phyloP scores from a whole-genome alignment of 768 basidiomycete genomes.

The Suillus sp. region DNA sequence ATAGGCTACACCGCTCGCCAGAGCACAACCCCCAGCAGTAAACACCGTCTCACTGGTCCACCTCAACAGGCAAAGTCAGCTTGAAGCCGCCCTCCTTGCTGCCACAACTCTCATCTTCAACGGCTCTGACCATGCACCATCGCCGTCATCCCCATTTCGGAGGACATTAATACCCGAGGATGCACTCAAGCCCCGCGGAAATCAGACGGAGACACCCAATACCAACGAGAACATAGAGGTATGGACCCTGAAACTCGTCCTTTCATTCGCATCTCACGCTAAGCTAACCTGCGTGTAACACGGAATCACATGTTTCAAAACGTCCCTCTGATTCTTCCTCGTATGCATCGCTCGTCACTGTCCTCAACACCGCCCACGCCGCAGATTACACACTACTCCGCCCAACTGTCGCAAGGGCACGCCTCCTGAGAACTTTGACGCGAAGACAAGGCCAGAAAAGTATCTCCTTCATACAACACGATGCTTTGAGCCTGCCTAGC shows the following conservation, averaged over 20 bases:
- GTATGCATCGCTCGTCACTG: slow-evolving; percentile 64
- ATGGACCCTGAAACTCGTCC: slow-evolving; percentile 67
- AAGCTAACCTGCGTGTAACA: slow-evolving; percentile 4
- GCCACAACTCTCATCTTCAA: slow-evolving; percentile 57
- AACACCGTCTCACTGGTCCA: slow-evolving; percentile 66
- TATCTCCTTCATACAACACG: slow-evolving; percentile 88
- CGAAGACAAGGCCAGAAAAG: slow-evolving; percentile 75
- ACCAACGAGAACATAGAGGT: slow-evolving; percentile 25
- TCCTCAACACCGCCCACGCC: slow-evolving; percentile 81
- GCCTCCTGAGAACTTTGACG: slow-evolving; percentile 47
- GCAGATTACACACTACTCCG: slow-evolving; percentile 93
- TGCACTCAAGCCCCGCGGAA: slow-evolving; percentile 58
- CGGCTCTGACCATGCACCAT: slow-evolving; percentile 42
- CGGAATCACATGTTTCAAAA: slow-evolving; percentile 88
- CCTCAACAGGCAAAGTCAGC: slow-evolving; percentile 53
- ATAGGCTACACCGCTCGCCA: slow-evolving; percentile 59
- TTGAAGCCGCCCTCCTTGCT: too few species aligned
- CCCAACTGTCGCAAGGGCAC: slow-evolving; percentile 70
- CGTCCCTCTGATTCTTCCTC: slow-evolving; percentile 83
- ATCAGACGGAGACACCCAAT: slow-evolving; percentile 44
- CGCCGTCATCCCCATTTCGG: slow-evolving; percentile 28
- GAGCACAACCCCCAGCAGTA: slow-evolving; percentile 52
- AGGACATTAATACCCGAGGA: slow-evolving; percentile 56
- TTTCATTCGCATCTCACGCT: neutral
- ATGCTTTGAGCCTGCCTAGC: slow-evolving; percentile 88